phyloP scores from a whole-genome alignment of 805 yeast species.

The Yarrowia sp. region DNA sequence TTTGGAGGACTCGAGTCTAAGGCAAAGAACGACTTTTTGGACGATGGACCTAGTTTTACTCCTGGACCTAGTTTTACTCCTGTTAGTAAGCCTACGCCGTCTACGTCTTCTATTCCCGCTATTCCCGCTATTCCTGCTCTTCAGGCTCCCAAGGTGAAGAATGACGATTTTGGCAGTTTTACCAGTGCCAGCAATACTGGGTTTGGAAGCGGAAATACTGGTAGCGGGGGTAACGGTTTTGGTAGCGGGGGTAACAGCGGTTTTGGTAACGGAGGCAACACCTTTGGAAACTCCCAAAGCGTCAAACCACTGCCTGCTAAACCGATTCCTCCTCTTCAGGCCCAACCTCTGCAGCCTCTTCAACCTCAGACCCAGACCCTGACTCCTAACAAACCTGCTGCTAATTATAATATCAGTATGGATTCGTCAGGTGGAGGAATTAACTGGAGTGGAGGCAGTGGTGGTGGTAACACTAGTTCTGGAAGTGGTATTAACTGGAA shows the following conservation, averaged over 20 bases:
- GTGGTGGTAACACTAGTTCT: not conserved
- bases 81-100: not conserved
- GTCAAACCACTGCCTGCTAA: not conserved
- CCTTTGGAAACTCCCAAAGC: not conserved
- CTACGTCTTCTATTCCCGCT: no score
- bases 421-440: not conserved
- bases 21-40: not conserved
- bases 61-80: not conserved
- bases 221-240: no score
- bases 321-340: not conserved
- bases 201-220: no score
- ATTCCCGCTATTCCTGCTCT: constrained; percentile 7
- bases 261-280: not conserved
- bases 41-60: not conserved
- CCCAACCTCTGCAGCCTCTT: not conserved
- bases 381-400: not conserved
- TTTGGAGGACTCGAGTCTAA: not conserved
- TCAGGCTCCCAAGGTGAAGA: not conserved
- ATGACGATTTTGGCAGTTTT: constrained; percentile 9
- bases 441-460: not conserved
- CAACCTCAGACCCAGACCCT: not conserved
- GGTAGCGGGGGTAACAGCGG: not conserved
- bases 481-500: not conserved
- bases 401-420: not conserved
- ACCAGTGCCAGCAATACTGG: not conserved